These are phyloP conservation scores for Dioscorea dumetorum DNA, from an alignment of 106 monocot genomes.

Conservation along the genomic window DNA sequence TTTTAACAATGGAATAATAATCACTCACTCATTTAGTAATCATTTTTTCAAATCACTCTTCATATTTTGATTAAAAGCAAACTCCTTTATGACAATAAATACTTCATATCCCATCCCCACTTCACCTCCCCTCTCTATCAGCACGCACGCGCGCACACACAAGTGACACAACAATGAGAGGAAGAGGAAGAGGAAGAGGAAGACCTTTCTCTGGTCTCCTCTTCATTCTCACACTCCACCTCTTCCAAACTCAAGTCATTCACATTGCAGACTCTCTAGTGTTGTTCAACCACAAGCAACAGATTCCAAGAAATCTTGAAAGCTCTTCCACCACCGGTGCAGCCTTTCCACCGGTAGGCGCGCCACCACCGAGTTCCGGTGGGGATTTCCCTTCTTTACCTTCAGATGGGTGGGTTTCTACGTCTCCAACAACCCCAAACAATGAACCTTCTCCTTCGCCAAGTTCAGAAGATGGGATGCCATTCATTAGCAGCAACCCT, in stretches of 20 bases:
- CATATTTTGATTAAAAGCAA: no score
- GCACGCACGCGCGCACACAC: not conserved
- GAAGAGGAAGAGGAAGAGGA: not conserved
- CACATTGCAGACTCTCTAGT: not conserved
- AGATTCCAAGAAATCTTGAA: not conserved
- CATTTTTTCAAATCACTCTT: not conserved
- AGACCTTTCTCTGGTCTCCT: no score
- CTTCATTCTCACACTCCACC: not conserved
- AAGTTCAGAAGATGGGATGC: conserved; percentile 20
- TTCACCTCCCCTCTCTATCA: not conserved
- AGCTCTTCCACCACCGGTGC: conserved; percentile 4
- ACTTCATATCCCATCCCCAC: not conserved
- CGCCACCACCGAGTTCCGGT: conserved; percentile 37
- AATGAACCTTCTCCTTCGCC: not conserved
- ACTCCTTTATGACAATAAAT: not conserved
- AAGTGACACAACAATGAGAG: conserved; percentile 17
- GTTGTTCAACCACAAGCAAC: conserved; percentile 15
- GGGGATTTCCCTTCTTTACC: conserved; percentile 21
- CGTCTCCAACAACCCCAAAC: not conserved
- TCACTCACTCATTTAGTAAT: not conserved
- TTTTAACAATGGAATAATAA: not conserved
- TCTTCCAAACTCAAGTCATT: not conserved
- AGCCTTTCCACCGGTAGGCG: conserved; percentile 6
- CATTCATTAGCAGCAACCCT: conserved; percentile 70
- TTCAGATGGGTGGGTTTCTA: not conserved